Evolutionary conservation across 345 rosid genomes (phyloP).

Genomic region (Isatis tinctoria): DNA sequence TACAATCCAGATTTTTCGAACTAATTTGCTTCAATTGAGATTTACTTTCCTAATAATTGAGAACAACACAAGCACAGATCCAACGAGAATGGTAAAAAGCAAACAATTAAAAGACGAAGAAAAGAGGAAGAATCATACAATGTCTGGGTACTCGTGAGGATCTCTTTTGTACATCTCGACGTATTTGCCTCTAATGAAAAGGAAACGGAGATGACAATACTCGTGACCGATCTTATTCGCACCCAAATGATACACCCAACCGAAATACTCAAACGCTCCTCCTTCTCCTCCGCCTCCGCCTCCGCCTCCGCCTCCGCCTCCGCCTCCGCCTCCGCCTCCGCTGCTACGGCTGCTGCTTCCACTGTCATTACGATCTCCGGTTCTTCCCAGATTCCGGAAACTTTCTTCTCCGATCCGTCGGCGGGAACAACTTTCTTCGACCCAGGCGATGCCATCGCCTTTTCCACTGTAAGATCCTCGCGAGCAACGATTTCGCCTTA

Average conservation of each 20-base stretch:
- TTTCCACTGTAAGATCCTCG: neutral
- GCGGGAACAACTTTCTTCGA: constrained; percentile 16
- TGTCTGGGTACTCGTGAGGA: constrained; percentile 83
- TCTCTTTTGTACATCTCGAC: constrained; percentile 91
- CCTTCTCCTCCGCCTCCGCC: constrained; percentile 20
- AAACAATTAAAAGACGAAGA: too few species aligned
- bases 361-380: constrained; percentile 16
- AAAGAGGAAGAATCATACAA: constrained; percentile 41
- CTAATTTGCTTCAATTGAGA: too few species aligned
- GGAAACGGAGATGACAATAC: constrained; percentile 70
- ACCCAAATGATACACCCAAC: constrained; percentile 86
- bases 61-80: neutral
- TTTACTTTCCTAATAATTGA: neutral
- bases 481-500: too few species aligned
- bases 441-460: constrained; percentile 28
- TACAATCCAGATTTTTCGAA: too few species aligned
- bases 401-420: constrained; percentile 33
- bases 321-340: constrained; percentile 15
- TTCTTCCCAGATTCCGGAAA: constrained; percentile 18
- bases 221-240: constrained; percentile 77
- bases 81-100: neutral
- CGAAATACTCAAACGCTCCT: constrained; percentile 51
- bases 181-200: constrained; percentile 68
- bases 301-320: too few species aligned
- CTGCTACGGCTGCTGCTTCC: constrained; percentile 24